A percentile compares a stretch with the other conserved stretches of the same genome.
phyloP scores from a whole-genome alignment of 2,329 filamentous ascomycete species.

The Verticillium isaacii region DNA sequence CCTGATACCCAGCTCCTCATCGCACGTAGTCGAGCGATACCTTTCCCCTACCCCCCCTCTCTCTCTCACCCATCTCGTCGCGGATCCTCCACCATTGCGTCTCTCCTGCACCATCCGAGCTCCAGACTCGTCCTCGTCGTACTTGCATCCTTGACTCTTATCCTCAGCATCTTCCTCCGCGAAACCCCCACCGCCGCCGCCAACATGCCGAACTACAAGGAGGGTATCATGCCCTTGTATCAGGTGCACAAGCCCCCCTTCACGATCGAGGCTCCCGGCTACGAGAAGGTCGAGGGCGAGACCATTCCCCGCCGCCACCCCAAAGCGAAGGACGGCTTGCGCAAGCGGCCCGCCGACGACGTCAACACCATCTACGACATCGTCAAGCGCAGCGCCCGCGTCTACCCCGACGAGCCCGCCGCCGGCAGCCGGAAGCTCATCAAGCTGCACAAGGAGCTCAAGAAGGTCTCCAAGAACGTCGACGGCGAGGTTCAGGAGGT shows the following conservation, averaged over 20 bases:
- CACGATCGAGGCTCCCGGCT: constrained; percentile 67
- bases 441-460: constrained; percentile 75
- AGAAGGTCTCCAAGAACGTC: constrained; percentile 84
- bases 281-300: constrained; percentile 69
- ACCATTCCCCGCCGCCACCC: constrained; percentile 77
- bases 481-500: constrained; percentile 75
- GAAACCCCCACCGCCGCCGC: background rate
- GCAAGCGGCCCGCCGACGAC: constrained; percentile 60
- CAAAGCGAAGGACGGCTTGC: constrained; percentile 65
- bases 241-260: constrained; percentile 68
- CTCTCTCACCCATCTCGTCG: background rate
- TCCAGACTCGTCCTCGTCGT: background rate
- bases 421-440: constrained; percentile 70
- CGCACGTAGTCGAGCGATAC: background rate
- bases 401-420: constrained; percentile 59
- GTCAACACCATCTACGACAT: constrained; percentile 77
- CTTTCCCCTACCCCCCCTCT: background rate
- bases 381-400: constrained; percentile 61
- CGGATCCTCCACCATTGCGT: background rate
- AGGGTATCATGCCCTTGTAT: constrained; percentile 45
- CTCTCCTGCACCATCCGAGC: background rate
- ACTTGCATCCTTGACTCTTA: background rate
- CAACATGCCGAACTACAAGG: constrained; percentile 21
- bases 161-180: background rate
- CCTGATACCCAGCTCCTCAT: background rate